Percentiles rank a stretch among this genome's conserved stretches.
Conservation (phyloP, 176 grass and related monocot species). For the Triticum timopheevii region DNA sequence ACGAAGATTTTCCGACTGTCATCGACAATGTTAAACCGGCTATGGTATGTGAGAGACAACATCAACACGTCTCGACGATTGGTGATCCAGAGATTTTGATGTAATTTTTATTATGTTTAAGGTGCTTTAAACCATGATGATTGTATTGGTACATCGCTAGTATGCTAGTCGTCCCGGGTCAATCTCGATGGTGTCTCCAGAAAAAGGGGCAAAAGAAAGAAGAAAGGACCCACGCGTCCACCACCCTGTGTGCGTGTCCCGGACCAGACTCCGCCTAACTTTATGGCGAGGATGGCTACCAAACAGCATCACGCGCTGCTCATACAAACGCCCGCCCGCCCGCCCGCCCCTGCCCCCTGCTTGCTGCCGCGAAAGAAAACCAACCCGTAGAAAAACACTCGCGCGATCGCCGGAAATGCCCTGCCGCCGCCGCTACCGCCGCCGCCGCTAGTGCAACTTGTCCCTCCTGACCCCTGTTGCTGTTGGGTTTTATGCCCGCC, state of each 20-base stretch:
- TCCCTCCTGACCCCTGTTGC: not conserved
- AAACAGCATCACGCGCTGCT: not conserved
- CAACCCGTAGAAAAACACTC: not conserved
- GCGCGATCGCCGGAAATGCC: constrained; percentile 7
- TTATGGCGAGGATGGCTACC: not conserved
- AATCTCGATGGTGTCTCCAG: constrained; percentile 10
- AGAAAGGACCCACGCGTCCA: constrained; percentile 25
- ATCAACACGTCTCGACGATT: too few relatives aligned
- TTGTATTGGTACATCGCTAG: too few relatives aligned
- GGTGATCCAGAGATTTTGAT: too few relatives aligned
- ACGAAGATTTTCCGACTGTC: accelerated
- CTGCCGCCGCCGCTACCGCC: constrained; percentile 16
- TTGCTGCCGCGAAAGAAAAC: not conserved
- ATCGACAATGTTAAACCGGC: too few relatives aligned
- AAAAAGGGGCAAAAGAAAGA: constrained; percentile 5
- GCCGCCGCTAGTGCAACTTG: not conserved
- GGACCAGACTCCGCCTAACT: not conserved
- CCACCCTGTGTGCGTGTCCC: not conserved
- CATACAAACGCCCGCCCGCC: too few relatives aligned
- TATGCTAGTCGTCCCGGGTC: not conserved
- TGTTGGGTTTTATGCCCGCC: constrained; percentile 6
- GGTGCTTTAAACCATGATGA: too few relatives aligned
- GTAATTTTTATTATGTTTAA: too few relatives aligned
- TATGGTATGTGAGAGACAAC: too few relatives aligned
- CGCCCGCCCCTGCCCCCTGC: not conserved